phyloP scores from a whole-genome alignment of 495 filamentous ascomycete species.

The Penicillium diatomitis region DNA sequence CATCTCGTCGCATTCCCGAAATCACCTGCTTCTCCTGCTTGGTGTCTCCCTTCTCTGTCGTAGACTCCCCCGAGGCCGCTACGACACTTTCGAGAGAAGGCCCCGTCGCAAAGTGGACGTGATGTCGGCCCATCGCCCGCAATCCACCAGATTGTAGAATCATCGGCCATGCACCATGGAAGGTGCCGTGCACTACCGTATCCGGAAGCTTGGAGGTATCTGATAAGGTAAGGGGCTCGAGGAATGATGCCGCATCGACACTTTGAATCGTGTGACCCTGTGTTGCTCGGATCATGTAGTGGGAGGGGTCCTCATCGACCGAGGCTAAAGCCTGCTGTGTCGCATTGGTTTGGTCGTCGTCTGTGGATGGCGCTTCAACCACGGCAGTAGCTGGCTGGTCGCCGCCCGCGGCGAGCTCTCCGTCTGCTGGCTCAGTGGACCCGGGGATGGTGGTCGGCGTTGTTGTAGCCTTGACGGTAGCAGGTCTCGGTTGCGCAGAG shows the following conservation, averaged over 20 bases:
- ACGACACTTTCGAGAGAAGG: conserved; percentile 38
- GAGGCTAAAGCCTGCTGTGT: conserved; percentile 24
- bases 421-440: conserved; percentile 8
- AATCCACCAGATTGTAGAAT: conserved; percentile 70
- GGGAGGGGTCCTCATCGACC: conserved; percentile 39
- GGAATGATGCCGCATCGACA: conserved; percentile 58
- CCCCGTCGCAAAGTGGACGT: conserved; percentile 78
- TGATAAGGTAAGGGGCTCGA: conserved; percentile 51
- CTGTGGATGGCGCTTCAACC: conserved; percentile 8
- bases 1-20: conserved; percentile 75
- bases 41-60: neutral
- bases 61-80: conserved; percentile 9
- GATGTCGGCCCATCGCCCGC: conserved; percentile 68
- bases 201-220: conserved; percentile 44
- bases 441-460: conserved; percentile 4
- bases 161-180: conserved; percentile 59
- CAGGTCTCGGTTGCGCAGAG: conserved; percentile 13
- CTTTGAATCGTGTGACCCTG: conserved; percentile 69
- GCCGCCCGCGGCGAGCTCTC: neutral
- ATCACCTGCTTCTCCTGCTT: conserved; percentile 44
- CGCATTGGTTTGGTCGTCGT: conserved; percentile 17
- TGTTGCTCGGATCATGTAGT: conserved; percentile 87
- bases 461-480: conserved; percentile 9
- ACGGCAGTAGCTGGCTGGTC: conserved; percentile 6
- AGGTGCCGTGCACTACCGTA: conserved; percentile 79